Evolutionary conservation across 2,329 filamentous ascomycete genomes (phyloP).

Genomic region (Colletotrichum truncatum): DNA sequence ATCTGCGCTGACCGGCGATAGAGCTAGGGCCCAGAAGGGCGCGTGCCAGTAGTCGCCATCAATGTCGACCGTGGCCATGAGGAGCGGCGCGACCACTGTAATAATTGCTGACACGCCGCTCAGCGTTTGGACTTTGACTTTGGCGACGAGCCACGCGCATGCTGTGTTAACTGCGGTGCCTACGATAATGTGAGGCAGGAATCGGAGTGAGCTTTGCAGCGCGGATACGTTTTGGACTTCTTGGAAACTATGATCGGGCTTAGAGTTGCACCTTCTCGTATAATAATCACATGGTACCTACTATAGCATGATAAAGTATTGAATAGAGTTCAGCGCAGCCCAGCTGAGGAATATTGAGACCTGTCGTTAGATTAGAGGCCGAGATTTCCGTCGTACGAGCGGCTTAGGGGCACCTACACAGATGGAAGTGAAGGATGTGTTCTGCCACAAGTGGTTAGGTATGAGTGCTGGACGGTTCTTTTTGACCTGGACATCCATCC

Average conservation of each 20-base stretch:
- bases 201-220: constrained; percentile 55
- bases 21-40: constrained; percentile 52
- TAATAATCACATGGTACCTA: constrained; percentile 36
- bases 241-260: constrained; percentile 51
- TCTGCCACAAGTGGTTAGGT: constrained; percentile 68
- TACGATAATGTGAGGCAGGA: constrained; percentile 56
- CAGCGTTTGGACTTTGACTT: constrained; percentile 47
- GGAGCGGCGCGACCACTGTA: constrained; percentile 55
- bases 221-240: constrained; percentile 55
- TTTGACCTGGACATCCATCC: constrained; percentile 61
- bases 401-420: constrained; percentile 46
- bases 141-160: constrained; percentile 51
- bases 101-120: constrained; percentile 51
- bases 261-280: neutral
- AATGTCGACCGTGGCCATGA: constrained; percentile 63
- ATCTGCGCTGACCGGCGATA: constrained; percentile 54
- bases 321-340: constrained; percentile 55
- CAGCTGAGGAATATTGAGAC: constrained; percentile 56
- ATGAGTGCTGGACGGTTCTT: constrained; percentile 62
- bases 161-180: constrained; percentile 52
- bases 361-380: too few relatives aligned
- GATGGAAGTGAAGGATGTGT: constrained; percentile 61
- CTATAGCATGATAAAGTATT: constrained; percentile 59
- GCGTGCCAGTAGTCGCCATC: constrained; percentile 60
- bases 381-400: too few relatives aligned